Evolutionary conservation across 108 stramenopile genomes (phyloP), one percentile per base, ranked within the genome.

Genomic region (Stephanodiscus triporus): DNA sequence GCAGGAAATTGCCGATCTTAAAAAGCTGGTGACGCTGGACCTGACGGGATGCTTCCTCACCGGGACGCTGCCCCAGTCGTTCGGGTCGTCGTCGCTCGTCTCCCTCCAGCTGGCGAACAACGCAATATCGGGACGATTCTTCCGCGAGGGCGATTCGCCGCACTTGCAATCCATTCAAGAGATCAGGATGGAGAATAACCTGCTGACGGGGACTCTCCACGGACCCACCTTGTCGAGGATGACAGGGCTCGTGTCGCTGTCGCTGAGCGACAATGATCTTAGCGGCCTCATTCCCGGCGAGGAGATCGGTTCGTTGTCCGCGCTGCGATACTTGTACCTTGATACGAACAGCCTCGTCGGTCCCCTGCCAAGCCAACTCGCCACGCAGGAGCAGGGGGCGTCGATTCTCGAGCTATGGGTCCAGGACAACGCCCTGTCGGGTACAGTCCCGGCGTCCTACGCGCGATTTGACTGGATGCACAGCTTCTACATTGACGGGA

Each of bases 341-440:
- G 78, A 83, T 51, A 20, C 43, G 19, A 85, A 85, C 64, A 34
- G 76, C 26, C 60, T 85, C 9, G 81, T 85, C 4, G 85, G 85
- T 5, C 63, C 85, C 3, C 60, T 85, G 0, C 78, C 85, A 8
- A 56, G 55, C 17, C 49, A 42, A 14, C 49, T 82, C 10, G 77
- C 40, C 40, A 40, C 40, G 64, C 76, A 82, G 63, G 29, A 19
- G 14, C 75, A 48, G 32, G 55, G 56, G 9, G 60, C 75, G 13
- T 27, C 40, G 11, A 2, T 77, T 3, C 59, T 63, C 32, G 82
- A 87, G 48, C 20, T 86, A 9, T 77, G 84, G 82, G 48, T 89
- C 5, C 86, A 89, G 60, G 59, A 73, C 68, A 89, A 89, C 63
- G 68, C 66, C 23, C 71, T 89, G 2, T 83, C 73, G 17, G 88